Evolutionary conservation across 345 rosid genomes (phyloP), one percentile per base, ranked within the genome.

Genomic region (Citrus medica): DNA sequence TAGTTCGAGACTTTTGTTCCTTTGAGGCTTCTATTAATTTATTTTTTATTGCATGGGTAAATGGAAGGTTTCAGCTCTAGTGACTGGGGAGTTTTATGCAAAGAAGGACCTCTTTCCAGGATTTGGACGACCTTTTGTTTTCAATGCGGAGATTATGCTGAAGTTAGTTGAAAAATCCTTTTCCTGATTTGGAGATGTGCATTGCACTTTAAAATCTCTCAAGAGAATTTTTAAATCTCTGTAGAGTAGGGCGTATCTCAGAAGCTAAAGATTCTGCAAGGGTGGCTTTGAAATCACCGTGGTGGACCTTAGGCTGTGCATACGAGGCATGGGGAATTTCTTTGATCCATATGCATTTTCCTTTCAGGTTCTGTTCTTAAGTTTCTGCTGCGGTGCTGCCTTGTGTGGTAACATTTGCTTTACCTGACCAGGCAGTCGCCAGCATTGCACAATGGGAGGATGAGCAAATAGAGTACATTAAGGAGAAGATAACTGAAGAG

Each of bases 241-340:
- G 68, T 76, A 94, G 98, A 82, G 93, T 90, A 33, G 93, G 94
- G 74, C 88, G 90, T 55, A 76, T 67, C 48, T 84, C 92, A 13
- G 98, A 94, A 82, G 97, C 97, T 71, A 93, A 95, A 86, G 97
- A 93, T 59, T 87, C 98, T 5, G 97, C 98, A 32, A 90, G 98
- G 88, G 92, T 88, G 60, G 92, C 95, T 78, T 77, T 94, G 70
- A 93, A 88, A 85, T 92, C 94, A 63, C 98, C 98, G 56, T 94
- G 97, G 97, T 94, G 97, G 98, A 94, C 95, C 9, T 81, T 93
- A 82, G 97, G 98, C 72, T 93, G 94, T 79, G 65, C 90, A 46
- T 93, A 93, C 56, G 82, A 89, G 90, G 97, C 80, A 90, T 46
- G 83, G 3, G 53, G 32, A 82, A 27, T 72, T 58, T n/a, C 38